Base-by-base conservation (phyloP, 2,329 filamentous ascomycete genomes). In the Magnaporthiopsis incrustans region DNA sequence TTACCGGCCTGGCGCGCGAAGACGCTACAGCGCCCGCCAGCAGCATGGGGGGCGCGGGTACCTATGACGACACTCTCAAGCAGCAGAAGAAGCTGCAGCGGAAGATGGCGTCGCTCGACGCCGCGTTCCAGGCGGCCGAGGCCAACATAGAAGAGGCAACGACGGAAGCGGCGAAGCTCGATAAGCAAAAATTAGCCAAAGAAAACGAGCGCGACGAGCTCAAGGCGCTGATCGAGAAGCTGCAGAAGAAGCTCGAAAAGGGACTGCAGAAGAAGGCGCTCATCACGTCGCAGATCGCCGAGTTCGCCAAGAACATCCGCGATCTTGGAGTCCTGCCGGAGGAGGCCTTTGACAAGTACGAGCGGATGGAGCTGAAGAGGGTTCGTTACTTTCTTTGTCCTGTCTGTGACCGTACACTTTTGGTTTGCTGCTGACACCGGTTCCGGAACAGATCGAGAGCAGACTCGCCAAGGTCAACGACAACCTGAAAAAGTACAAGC, bases 301-400 rank as follows among this genome's bases (percentile, higher is more conserved):
- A 97, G 71, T 91, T 90, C 67, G 88, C 88, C 66, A 89, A 92
- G 72, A 94, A 93, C 67, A 98, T 99, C 70, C 89, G 94, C 60
- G 92, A 97, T 69, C 82, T 99, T 8, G 95, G 95, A 69, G 93
- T 96, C 25, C 82, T 99, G 22, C 94, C 95, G 0, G 93, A 98
- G 67, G 93, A 97, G 71, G 92, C 94, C 0, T 95, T 97, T 73
- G 90, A 90, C 68, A 95, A 93, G 72, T 99, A 96, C 74, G 87
- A 91, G 71, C 89, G 89, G 69, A 89, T 92, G 75, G 89, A 92
- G 69, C 87, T 89, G 32, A 91, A 93, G 67, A 85, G 83, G 62
- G 90, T 94, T 77, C 77, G 84, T 77, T 7, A 60, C 33, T 14
- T 38, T n/a, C 32, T 27, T 25, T 59, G 30, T 10, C 22, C 22